Evolutionary conservation across 106 monocot species (phyloP).

Genomic region (Dioscorea dumetorum): DNA sequence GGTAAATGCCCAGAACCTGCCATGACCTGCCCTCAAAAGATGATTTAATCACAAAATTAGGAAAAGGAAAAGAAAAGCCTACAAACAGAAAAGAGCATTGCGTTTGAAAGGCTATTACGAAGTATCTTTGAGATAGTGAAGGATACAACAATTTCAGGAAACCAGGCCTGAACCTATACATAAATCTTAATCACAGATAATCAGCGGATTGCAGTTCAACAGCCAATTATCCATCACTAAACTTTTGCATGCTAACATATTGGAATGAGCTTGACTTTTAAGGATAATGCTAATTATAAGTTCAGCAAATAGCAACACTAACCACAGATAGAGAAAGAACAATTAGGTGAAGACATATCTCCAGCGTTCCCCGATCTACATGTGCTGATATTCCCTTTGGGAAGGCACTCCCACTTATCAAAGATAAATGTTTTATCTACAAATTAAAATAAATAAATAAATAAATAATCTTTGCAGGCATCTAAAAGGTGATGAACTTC

Average conservation of each 20-base stretch:
- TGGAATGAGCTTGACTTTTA: too few species aligned
- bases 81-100: not conserved
- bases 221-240: too few species aligned
- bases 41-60: not conserved
- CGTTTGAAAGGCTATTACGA: too few species aligned
- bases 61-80: not conserved
- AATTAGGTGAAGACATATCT: slow-evolving; percentile 75
- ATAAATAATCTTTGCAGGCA: not conserved
- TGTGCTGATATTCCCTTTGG: slow-evolving; percentile 63
- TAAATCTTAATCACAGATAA: too few species aligned
- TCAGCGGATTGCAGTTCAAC: too few species aligned
- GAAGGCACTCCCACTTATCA: slow-evolving; percentile 24
- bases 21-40: slow-evolving; percentile 57
- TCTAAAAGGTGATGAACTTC: not conserved
- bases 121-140: too few species aligned
- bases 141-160: too few species aligned
- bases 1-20: slow-evolving; percentile 93
- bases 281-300: too few species aligned
- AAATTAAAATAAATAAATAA: not conserved
- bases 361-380: slow-evolving; percentile 85
- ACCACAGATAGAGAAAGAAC: slow-evolving; percentile 94
- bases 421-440: slow-evolving; percentile 79
- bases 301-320: slow-evolving; percentile 10
- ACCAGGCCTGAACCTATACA: too few species aligned
- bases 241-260: too few species aligned